Evolutionary conservation across 805 yeast genomes (phyloP).

Genomic region (Saccharomycopsis capsularis): DNA sequence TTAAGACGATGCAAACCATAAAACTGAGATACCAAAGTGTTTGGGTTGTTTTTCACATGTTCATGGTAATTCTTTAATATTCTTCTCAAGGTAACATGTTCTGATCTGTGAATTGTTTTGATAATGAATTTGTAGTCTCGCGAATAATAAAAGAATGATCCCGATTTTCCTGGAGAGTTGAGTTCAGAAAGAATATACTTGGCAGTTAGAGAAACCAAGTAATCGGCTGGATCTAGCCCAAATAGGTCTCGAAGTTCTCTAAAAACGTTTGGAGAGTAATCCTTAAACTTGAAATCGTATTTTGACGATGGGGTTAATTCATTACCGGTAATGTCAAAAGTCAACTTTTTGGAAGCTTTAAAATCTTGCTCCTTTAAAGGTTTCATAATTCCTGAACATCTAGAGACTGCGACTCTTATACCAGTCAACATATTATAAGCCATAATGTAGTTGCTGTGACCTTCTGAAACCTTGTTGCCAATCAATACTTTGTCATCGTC

Average conservation of each 20-base stretch:
- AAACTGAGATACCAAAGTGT: conserved; percentile 88
- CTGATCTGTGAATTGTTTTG: conserved; percentile 91
- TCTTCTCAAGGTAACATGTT: conserved; percentile 74
- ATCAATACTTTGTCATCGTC: conserved; percentile 9
- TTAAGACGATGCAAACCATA: conserved; percentile 93
- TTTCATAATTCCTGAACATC: conserved; percentile 81
- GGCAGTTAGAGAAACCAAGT: conserved; percentile 84
- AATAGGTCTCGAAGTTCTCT: conserved; percentile 73
- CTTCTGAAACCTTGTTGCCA: conserved; percentile 63
- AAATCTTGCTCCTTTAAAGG: conserved; percentile 69
- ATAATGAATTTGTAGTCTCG: conserved; percentile 90
- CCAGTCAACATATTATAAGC: conserved; percentile 98
- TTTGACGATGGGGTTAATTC: conserved; percentile 89
- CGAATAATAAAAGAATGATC: conserved; percentile 92
- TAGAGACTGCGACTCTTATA: conserved; percentile 87
- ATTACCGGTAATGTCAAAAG: conserved; percentile 82
- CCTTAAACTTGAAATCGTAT: conserved; percentile 94
- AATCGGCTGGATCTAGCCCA: conserved; percentile 93
- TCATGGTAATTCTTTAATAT: conserved; percentile 69
- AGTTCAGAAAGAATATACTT: conserved; percentile 86
- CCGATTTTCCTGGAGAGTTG: conserved; percentile 95
- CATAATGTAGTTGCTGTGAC: conserved; percentile 86
- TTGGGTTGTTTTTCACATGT: conserved; percentile 78
- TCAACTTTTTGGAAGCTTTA: conserved; percentile 62
- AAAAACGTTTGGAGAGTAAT: conserved; percentile 91